Evolutionary conservation across 2,329 filamentous ascomycete genomes (phyloP).

Genomic region (Venturia effusa): DNA sequence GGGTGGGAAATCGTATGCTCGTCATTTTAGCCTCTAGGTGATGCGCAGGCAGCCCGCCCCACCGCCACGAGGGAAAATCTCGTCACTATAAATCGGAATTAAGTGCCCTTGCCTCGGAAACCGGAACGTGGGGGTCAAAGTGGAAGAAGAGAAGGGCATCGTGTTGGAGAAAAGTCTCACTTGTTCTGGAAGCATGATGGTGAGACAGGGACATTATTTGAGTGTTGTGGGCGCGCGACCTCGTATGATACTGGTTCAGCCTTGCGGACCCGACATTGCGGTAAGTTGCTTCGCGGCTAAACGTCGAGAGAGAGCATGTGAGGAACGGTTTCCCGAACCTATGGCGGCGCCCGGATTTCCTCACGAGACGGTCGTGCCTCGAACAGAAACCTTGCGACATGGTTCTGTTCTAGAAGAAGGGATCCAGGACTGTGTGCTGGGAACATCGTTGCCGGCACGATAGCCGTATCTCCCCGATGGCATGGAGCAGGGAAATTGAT

Average conservation of each 20-base stretch:
- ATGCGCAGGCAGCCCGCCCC: neutral
- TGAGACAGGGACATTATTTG: neutral
- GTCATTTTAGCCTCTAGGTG: conserved; percentile 2
- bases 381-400: neutral
- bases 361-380: no score
- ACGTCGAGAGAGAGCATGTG: neutral
- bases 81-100: neutral
- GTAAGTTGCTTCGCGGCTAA: no score
- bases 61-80: neutral
- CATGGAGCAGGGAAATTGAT: neutral
- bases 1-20: neutral
- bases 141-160: no score
- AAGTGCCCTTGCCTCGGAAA: neutral
- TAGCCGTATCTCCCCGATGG: neutral
- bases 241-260: conserved; percentile 1
- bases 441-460: neutral
- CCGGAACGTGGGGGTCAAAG: neutral
- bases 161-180: neutral
- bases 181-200: neutral
- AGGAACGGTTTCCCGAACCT: no score
- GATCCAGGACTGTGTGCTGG: neutral
- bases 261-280: neutral
- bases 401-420: neutral
- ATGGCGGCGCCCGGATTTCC: no score
- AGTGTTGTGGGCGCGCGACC: no score